Evolutionary conservation across 2,329 filamentous ascomycete species (phyloP), one percentile per base, ranked within the genome.

Genomic region (Thelonectria blattea): DNA sequence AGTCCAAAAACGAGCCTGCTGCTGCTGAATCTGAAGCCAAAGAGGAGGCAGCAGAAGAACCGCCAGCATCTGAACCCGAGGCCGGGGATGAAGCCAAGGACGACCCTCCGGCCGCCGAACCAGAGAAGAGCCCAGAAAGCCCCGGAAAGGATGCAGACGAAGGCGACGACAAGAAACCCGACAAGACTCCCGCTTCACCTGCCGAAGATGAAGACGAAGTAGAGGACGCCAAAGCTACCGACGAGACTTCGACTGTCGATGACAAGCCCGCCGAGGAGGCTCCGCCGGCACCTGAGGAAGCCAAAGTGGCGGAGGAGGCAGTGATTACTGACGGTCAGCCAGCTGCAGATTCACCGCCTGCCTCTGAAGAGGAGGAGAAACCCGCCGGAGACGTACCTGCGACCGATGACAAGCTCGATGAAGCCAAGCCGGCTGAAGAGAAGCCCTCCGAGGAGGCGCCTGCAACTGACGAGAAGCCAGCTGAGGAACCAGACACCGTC

Each of bases 391-490:
- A 65, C 41, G 30, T 32, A 50, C 20, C 37, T 8, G 3, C 54
- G 27, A 7, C 27, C 27, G 27, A 30, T 30, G 27, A 30, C 27
- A 30, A 30, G 27, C 27, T 30, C 5, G 27, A 30, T 7, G 27
- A 30, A 30, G 27, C 27, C 27, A 7, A 30, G 8, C 8, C 27
- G 27, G 27, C 27, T 24, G 27, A 61, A 12, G 58, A 49, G 9
- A 46, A 46, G 22, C 52, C 58, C 37, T 52, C 43, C 32, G 53
- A 67, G 20, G 50, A 62, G 51, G 52, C 47, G 34, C 39, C 60
- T n/a, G 15, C 22, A 18, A n/a, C 39, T 17, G 62, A 67, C 41
- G 52, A 50, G 42, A 61, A 58, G 52, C 56, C 60, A 57, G 43
- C 37, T 49, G 59, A 69, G 54, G 61, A 65, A 42, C 20, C 52